Evolutionary conservation across 225 moss, liverwort and hornwort genomes (phyloP).

Genomic region (Bryoerythrophyllum caledonicum): DNA sequence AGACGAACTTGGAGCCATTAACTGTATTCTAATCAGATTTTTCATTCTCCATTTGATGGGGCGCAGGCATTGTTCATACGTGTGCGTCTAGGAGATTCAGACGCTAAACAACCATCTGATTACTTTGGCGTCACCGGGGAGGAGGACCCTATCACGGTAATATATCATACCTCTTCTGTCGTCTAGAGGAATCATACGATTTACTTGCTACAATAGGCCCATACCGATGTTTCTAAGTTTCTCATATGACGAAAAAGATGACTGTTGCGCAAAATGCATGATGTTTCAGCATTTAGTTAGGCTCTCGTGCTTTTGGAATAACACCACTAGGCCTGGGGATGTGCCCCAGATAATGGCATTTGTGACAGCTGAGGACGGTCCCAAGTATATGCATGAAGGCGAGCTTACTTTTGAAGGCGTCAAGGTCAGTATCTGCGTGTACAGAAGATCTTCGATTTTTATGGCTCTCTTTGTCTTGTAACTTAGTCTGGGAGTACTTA

Average conservation of each 20-base stretch:
- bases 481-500: constrained; percentile 3
- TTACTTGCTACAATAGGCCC: no score
- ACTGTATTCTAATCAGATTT: neutral
- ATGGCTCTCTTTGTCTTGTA: constrained; percentile 6
- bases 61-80: constrained; percentile 57
- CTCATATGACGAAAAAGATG: neutral
- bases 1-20: neutral
- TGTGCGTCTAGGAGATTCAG: constrained; percentile 35
- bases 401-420: constrained; percentile 51
- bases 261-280: neutral
- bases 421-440: constrained; percentile 33
- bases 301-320: constrained; percentile 11
- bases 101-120: constrained; percentile 32
- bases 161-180: constrained; percentile 4
- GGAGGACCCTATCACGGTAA: constrained; percentile 40
- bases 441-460: constrained; percentile 11
- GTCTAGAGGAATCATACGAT: neutral
- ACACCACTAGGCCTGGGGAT: neutral
- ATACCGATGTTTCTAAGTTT: neutral
- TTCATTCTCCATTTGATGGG: constrained; percentile 9
- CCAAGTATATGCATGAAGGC: constrained; percentile 55
- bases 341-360: constrained; percentile 55
- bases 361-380: constrained; percentile 48
- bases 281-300: neutral
- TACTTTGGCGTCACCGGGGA: constrained; percentile 53